Conservation (phyloP, 2,329 filamentous ascomycete species). For the Xylaria sp. region DNA sequence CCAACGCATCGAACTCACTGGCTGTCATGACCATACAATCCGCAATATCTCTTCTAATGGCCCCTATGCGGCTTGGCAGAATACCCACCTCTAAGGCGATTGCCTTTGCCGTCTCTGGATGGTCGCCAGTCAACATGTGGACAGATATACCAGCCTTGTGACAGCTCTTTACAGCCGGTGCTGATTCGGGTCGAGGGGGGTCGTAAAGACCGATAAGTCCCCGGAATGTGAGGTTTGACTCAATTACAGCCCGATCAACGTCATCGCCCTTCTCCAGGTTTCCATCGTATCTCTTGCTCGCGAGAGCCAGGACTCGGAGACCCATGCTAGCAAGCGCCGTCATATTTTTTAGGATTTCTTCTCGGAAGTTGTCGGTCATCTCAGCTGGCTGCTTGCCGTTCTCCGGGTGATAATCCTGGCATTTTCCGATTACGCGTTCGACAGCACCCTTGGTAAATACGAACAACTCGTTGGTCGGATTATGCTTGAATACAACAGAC, state of each 20-base stretch:
- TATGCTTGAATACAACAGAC: conserved; percentile 71
- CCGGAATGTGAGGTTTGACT: conserved; percentile 69
- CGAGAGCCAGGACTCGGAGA: conserved; percentile 74
- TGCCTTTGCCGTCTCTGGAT: conserved; percentile 70
- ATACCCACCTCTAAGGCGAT: conserved; percentile 72
- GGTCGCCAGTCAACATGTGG: conserved; percentile 75
- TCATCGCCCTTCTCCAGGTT: conserved; percentile 58
- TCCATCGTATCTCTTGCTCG: conserved; percentile 58
- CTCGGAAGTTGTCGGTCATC: conserved; percentile 60
- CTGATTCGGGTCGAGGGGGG: conserved; percentile 74
- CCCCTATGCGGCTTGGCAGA: conserved; percentile 67
- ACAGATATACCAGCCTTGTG: conserved; percentile 72
- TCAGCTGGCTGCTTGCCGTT: conserved; percentile 50
- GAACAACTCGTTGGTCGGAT: conserved; percentile 47
- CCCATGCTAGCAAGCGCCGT: conserved; percentile 65
- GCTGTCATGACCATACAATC: conserved; percentile 72
- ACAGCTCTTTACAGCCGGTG: conserved; percentile 66
- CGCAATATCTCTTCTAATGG: conserved; percentile 62
- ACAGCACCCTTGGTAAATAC: conserved; percentile 72
- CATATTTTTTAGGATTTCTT: conserved; percentile 69
- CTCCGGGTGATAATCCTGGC: conserved; percentile 57
- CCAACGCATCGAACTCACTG: conserved; percentile 70
- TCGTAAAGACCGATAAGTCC: conserved; percentile 78
- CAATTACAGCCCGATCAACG: conserved; percentile 63
- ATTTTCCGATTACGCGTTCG: conserved; percentile 71